phyloP scores from a whole-genome alignment of 139 green algal species.

The Dunaliella primolecta region DNA sequence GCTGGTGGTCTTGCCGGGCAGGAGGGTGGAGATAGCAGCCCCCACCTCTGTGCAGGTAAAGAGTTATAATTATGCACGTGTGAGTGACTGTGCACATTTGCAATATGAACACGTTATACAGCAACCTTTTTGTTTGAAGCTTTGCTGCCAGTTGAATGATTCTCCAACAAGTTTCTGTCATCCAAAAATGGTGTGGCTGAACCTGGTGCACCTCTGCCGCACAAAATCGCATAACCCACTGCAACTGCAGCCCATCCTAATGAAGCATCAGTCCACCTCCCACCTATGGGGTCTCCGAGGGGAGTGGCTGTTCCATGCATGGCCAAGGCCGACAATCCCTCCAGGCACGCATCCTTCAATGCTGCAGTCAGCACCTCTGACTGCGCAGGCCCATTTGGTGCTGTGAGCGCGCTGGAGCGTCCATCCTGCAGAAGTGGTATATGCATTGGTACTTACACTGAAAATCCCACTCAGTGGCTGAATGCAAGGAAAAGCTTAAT shows the following conservation, averaged over 20 bases:
- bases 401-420: conserved; percentile 79
- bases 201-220: no score
- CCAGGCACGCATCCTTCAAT: conserved; percentile 33
- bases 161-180: no score
- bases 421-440: conserved; percentile 76
- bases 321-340: conserved; percentile 46
- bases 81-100: background rate
- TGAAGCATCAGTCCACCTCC: no score
- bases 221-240: no score
- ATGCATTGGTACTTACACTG: no score
- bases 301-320: conserved; percentile 85
- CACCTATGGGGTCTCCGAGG: conserved; percentile 66
- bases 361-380: conserved; percentile 67
- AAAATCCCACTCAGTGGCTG: no score
- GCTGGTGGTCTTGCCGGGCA: background rate
- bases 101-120: no score
- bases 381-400: conserved; percentile 82
- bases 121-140: no score
- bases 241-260: no score
- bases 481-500: no score
- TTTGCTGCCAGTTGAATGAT: no score
- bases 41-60: background rate
- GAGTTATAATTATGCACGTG: background rate
- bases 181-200: no score
- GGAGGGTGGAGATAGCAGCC: background rate